phyloP scores from a whole-genome alignment of 371 early-diverging fungal genomes.

The Funneliformis caledonium region DNA sequence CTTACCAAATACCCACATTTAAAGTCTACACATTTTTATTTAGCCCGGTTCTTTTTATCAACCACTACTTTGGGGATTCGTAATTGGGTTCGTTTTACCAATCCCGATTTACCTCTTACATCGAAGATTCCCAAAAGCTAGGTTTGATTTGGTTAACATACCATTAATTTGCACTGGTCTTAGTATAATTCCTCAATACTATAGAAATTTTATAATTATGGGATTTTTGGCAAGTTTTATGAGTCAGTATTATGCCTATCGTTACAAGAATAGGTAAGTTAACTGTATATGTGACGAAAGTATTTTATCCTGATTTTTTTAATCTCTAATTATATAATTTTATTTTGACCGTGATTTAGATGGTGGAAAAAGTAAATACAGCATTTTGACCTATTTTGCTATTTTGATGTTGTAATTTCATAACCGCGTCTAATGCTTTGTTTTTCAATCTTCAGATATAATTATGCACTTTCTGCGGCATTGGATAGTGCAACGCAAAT shows the following conservation, averaged over 20 bases:
- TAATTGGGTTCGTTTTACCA: constrained; percentile 62
- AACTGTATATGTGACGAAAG: background rate
- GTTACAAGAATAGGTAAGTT: background rate
- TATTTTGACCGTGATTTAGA: background rate
- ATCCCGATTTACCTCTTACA: constrained; percentile 55
- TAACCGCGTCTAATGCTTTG: background rate
- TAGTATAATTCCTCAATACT: background rate
- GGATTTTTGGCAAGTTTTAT: background rate
- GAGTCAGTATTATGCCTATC: background rate
- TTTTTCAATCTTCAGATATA: constrained; percentile 36
- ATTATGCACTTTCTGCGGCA: constrained; percentile 48
- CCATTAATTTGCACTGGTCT: constrained; percentile 7
- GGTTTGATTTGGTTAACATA: constrained; percentile 16
- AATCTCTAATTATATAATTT: background rate
- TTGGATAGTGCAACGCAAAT: constrained; percentile 45
- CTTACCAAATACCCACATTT: background rate
- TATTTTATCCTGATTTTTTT: background rate
- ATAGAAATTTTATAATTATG: background rate
- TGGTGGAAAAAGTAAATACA: background rate
- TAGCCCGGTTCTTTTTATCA: constrained; percentile 61
- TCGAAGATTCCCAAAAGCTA: constrained; percentile 42
- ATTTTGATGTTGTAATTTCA: background rate
- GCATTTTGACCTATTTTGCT: background rate
- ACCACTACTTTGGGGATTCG: constrained; percentile 56
- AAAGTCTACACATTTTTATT: background rate